These are phyloP conservation scores for Crucibulum cyathiforme DNA, from an alignment of 1,284 basidiomycete species.

Conservation along the genomic window DNA sequence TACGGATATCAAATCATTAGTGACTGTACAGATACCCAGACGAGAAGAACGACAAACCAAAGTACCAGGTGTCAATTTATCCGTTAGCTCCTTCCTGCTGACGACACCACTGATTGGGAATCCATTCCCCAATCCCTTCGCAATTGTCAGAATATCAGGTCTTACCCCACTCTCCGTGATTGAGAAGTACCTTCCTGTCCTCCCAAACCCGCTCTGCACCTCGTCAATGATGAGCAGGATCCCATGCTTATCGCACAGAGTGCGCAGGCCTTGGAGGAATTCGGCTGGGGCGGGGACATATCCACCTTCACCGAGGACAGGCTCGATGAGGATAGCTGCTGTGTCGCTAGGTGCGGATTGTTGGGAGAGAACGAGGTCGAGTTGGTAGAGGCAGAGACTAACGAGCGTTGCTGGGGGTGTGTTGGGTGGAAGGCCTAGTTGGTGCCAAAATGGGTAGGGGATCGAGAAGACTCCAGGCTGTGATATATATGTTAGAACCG, in stretches of 20 bases:
- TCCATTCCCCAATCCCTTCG: conserved; percentile 95
- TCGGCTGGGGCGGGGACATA: conserved; percentile 89
- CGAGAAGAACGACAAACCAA: conserved; percentile 56
- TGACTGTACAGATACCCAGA: conserved; percentile 1
- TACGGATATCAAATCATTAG: conserved; percentile 30
- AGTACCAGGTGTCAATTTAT: conserved; percentile 78
- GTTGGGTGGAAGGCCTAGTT: conserved; percentile 68
- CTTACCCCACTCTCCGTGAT: conserved; percentile 80
- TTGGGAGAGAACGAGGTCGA: conserved; percentile 84
- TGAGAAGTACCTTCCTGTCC: conserved; percentile 88
- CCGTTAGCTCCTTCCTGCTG: conserved; percentile 83
- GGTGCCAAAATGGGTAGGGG: conserved; percentile 95
- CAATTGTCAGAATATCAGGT: conserved; percentile 89
- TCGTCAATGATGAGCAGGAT: conserved; percentile 88
- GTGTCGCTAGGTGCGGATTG: conserved; percentile 88
- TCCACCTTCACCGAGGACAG: conserved; percentile 92
- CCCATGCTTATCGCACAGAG: conserved; percentile 86
- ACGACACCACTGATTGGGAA: conserved; percentile 92
- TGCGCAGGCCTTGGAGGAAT: conserved; percentile 82
- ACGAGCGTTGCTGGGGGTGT: conserved; percentile 75
- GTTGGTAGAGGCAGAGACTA: conserved; percentile 76
- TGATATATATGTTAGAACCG: neutral
- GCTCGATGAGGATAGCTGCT: conserved; percentile 91
- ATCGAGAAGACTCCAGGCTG: conserved; percentile 85
- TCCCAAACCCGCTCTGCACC: conserved; percentile 89